Base-by-base conservation (phyloP, 2,329 filamentous ascomycete genomes). In the Didymella arachidicola region DNA sequence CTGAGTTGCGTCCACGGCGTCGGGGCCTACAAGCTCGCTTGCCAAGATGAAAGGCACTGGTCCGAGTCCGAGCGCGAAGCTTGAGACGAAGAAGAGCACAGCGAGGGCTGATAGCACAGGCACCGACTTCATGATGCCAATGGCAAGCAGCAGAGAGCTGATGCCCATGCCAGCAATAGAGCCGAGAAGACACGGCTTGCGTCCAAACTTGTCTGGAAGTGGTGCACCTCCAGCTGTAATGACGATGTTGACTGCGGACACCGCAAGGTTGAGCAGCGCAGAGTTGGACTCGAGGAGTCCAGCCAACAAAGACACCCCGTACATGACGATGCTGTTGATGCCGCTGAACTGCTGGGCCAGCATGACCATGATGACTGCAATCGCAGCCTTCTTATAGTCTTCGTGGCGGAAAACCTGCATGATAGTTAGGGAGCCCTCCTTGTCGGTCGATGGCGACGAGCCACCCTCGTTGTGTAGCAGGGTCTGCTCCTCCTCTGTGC, bases 251-350 rank as follows among this genome's bases (percentile, higher is more conserved):
- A 97, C 86, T 12, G 87, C 84, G 0, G 93, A 97, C 59, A 98
- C 93, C 53, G 91, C 79, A 60, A 98, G 94, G 53, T 94, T 96
- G 51, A 99, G 84, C 1, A 96, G 80, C 0, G 90, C 89, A 0
- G 93, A 94, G 61, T 88, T 92, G 45, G 92, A 86, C 3, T 92
- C 90, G 0, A 99, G 85, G 1, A 98, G 84, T 62, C 88, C 87
- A 30, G 90, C 87, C 14, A 99, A 85, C 1, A 99, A 87, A 0
- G 91, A 93, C 6, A 98, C 95, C 2, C 93, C 96, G 78, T 99
- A 99, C 93, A 99, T 97, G 78, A 98, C 90, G 72, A 98, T 94
- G 58, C 90, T 94, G 84, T 99, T 98, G 80, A 98, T 94, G 45
- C 80, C 94, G 58, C 91, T 94, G 36, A 97, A 83, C 76, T 99